Base-by-base conservation (phyloP, 2,329 filamentous ascomycete genomes). In the Colletotrichum incanum region DNA sequence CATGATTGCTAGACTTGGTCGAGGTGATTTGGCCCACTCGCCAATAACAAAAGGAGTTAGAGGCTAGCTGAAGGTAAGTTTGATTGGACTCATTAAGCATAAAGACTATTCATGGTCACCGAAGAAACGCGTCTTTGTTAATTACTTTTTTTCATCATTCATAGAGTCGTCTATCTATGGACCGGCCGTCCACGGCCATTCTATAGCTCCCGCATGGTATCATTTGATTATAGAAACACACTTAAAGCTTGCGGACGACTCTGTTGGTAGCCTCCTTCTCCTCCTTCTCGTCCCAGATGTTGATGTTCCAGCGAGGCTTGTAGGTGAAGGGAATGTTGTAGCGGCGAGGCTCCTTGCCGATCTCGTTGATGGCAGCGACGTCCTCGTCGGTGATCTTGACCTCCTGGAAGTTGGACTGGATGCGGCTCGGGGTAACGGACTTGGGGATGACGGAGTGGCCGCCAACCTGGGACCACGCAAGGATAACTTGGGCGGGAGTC, bases 371-470 rank as follows among this genome's bases (percentile, higher is more conserved):
- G 18, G 86, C 90, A 73, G 86, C 84, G 76, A 91, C 88, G 75
- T 92, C 88, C 66, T 86, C 85, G 49, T 88, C 84, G 55, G 84
- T 82, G 71, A 94, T 83, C 77, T 93, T 87, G 61, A 91, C 86
- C 80, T 93, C 88, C 83, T 91, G 84, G 79, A 92, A 94, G 86
- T 95, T 94, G 77, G 86, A 87, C 77, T 88, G 84, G 76, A 95
- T 94, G 70, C 93, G 89, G 43, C 86, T 85, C 61, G 90, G 86
- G 68, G 88, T 93, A 74, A 94, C 92, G 26, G 88, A 92, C 86
- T 94, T 94, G 78, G 93, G 93, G 76, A 94, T 94, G 76, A 94
- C 93, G 76, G 86, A 89, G 82, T 91, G 91, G 66, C 90, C 91
- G 76, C 90, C 82, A 55, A 86, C 76, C 82, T 87, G 79, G 84